Evolutionary conservation across 1,139 yeast species (phyloP).

Genomic region (Magnusiomyces starmeri): DNA sequence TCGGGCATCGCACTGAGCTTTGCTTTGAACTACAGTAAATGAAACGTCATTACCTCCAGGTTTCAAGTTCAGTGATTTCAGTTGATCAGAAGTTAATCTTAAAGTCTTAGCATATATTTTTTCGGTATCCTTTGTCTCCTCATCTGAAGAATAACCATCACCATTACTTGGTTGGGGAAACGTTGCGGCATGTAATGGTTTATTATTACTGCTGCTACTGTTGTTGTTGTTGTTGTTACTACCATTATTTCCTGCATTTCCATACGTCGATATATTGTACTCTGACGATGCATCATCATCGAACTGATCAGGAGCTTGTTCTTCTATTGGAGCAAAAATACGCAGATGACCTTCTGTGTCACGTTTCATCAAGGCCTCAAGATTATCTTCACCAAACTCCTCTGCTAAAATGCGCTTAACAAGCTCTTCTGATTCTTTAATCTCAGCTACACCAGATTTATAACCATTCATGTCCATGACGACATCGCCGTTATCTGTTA

Average conservation of each 20-base stretch:
- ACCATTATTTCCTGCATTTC: neutral
- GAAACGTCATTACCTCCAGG: slow-evolving; percentile 73
- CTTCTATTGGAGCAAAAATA: slow-evolving; percentile 42
- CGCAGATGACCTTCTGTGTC: slow-evolving; percentile 71
- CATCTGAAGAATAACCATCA: neutral
- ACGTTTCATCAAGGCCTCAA: slow-evolving; percentile 45
- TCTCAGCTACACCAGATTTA: slow-evolving; percentile 67
- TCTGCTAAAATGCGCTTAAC: slow-evolving; percentile 67
- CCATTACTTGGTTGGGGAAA: neutral
- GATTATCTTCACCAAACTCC: slow-evolving; percentile 48
- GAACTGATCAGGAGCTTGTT: slow-evolving; percentile 13
- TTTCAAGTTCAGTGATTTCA: slow-evolving; percentile 62
- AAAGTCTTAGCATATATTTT: slow-evolving; percentile 68
- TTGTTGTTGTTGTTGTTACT: slow-evolving; percentile 8
- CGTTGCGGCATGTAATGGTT: neutral
- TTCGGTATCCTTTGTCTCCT: slow-evolving; percentile 5
- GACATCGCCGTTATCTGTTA: slow-evolving; percentile 86
- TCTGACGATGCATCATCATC: neutral
- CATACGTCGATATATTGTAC: neutral
- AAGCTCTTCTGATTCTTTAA: slow-evolving; percentile 42
- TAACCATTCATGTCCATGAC: slow-evolving; percentile 94
- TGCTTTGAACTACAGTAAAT: slow-evolving; percentile 77
- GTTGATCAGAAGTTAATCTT: slow-evolving; percentile 84
- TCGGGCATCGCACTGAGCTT: slow-evolving; percentile 65
- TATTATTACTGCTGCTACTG: slow-evolving; percentile 11